A percentile compares a stretch with the other conserved stretches of the same genome.
Evolutionary conservation across 2,329 filamentous ascomycete species (phyloP).

Genomic region (Dactylella cylindrospora): DNA sequence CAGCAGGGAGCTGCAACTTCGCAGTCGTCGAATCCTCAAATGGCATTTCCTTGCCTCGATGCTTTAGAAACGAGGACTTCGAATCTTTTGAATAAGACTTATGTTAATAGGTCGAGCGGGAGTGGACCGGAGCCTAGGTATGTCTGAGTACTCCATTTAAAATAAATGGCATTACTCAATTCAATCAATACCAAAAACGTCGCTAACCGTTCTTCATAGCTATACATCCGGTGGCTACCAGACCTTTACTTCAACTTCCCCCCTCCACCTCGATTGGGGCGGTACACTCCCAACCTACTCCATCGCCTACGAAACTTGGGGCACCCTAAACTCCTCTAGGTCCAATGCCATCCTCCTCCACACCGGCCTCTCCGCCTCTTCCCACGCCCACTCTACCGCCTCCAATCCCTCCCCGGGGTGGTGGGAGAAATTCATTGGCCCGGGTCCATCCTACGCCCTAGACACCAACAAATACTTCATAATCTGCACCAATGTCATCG

Average conservation of each 20-base stretch:
- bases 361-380: constrained; percentile 94
- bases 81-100: constrained; percentile 61
- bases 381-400: constrained; percentile 89
- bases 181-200: background rate
- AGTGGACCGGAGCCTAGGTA: constrained; percentile 78
- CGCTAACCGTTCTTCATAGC: constrained; percentile 50
- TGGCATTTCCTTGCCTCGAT: constrained; percentile 88
- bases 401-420: constrained; percentile 85
- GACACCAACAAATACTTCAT: constrained; percentile 91
- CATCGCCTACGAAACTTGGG: constrained; percentile 93
- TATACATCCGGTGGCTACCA: constrained; percentile 89
- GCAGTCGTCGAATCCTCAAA: constrained; percentile 70
- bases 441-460: constrained; percentile 64
- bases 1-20: background rate
- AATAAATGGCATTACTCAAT: background rate
- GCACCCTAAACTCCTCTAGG: constrained; percentile 72
- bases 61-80: constrained; percentile 77
- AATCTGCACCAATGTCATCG: constrained; percentile 95
- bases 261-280: constrained; percentile 88
- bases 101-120: constrained; percentile 59
- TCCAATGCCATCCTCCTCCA: constrained; percentile 90
- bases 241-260: constrained; percentile 70
- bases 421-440: constrained; percentile 99
- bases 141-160: background rate
- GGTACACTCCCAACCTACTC: constrained; percentile 85